Conservation (phyloP, 2,329 filamentous ascomycete genomes). For the Fusarium euwallaceae region DNA sequence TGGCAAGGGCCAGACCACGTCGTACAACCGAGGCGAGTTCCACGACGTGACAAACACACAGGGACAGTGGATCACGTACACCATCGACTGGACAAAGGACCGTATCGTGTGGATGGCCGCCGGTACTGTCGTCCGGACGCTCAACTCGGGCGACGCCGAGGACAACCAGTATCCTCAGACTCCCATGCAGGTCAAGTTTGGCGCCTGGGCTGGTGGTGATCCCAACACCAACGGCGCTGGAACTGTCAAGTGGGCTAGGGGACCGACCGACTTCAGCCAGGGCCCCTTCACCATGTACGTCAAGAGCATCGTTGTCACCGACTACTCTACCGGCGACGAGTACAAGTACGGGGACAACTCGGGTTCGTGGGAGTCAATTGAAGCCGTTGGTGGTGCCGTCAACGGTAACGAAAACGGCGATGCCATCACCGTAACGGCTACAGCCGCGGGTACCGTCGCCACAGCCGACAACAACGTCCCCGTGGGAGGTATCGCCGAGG, state of each 20-base stretch:
- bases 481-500: slow-evolving; percentile 74
- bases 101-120: slow-evolving; percentile 91
- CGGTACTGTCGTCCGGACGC: slow-evolving; percentile 80
- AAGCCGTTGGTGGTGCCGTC: slow-evolving; percentile 81
- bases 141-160: slow-evolving; percentile 77
- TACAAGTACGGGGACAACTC: slow-evolving; percentile 86
- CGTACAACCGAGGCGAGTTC: slow-evolving; percentile 90
- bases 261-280: slow-evolving; percentile 83
- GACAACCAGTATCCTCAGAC: slow-evolving; percentile 89
- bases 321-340: slow-evolving; percentile 91
- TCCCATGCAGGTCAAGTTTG: slow-evolving; percentile 94
- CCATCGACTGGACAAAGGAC: slow-evolving; percentile 89
- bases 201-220: slow-evolving; percentile 93
- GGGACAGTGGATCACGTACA: slow-evolving; percentile 84
- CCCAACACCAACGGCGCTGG: slow-evolving; percentile 77
- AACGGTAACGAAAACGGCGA: slow-evolving; percentile 75
- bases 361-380: slow-evolving; percentile 86
- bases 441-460: slow-evolving; percentile 73
- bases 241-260: slow-evolving; percentile 91
- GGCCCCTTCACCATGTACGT: slow-evolving; percentile 92
- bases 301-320: slow-evolving; percentile 79
- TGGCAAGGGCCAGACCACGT: slow-evolving; percentile 86
- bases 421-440: slow-evolving; percentile 64
- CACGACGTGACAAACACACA: slow-evolving; percentile 79
- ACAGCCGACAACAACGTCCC: slow-evolving; percentile 76